These are phyloP conservation scores for Sarocladiaceae sp. DNA, from an alignment of 2,329 filamentous ascomycete genomes.

Conservation along the genomic window DNA sequence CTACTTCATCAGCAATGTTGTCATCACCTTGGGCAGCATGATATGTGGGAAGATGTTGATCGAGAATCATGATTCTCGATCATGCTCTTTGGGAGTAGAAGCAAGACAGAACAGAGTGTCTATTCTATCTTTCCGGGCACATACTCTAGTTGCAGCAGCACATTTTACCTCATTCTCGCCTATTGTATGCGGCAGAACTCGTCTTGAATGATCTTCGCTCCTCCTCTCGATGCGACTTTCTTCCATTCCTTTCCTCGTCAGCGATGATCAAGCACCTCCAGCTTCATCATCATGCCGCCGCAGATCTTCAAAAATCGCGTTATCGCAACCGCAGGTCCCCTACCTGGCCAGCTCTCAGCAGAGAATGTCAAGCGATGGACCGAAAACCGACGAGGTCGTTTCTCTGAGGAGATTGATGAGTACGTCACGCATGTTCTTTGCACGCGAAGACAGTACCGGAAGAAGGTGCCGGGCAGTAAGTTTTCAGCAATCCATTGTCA, in stretches of 20 bases:
- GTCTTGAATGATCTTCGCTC: no score
- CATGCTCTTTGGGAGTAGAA: no score
- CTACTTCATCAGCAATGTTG: no score
- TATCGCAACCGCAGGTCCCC: constrained; percentile 53
- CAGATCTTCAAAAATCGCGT: constrained; percentile 45
- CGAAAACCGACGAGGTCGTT: constrained; percentile 52
- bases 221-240: no score
- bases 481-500: background rate
- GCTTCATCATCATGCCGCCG: constrained; percentile 20
- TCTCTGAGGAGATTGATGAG: constrained; percentile 41
- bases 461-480: constrained; percentile 30
- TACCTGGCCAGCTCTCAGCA: constrained; percentile 40
- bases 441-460: constrained; percentile 54
- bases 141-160: no score
- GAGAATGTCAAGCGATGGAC: constrained; percentile 63
- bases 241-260: background rate
- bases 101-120: no score
- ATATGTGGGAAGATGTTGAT: no score
- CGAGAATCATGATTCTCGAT: no score
- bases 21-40: no score
- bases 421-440: constrained; percentile 69
- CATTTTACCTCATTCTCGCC: no score
- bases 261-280: background rate
- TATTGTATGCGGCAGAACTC: no score
- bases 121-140: no score